Base-by-base conservation (phyloP, 768 basidiomycete species). In the Trametes maxima region DNA sequence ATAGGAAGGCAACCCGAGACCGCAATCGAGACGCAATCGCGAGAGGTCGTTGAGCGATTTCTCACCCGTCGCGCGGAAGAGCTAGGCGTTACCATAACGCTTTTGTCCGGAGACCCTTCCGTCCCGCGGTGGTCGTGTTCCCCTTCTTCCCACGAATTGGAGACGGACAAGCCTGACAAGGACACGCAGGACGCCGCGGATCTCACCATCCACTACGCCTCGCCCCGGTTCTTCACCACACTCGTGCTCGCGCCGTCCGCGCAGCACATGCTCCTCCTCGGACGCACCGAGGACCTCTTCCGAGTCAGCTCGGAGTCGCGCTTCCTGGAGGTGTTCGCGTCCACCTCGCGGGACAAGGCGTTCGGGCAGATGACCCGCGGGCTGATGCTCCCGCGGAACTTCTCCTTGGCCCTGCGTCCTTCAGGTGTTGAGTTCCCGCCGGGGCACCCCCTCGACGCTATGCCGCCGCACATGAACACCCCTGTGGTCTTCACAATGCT, bases 201-300 rank as follows among this genome's bases (percentile, higher is more conserved):
- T 6, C 66, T 83, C n/a, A 73, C 68, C 1, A 77, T 84, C 47
- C 71, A 72, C 10, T 80, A 82, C 64, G 76, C 78, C 16, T 76
- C 82, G 1, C 74, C 80, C 2, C 75, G 76, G 14, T 71, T 85
- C 65, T 85, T 84, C 69, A 79, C 79, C 22, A 70, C 78, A 24
- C 68, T 86, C 39, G 72, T 83, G 16, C 69, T 75, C 54, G 67
- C 75, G 13, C 80, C 78, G 6, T 84, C 82, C 0, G 69, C 80
- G 2, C 65, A 71, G 24, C 79, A 81, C 60, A 77, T 79, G 1
- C 64, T 81, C 6, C 72, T 80, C 8, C 52, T 81, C 10, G 82
- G 77, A 7, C 51, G 42, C 35, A 50, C 62, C 4, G 69, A 72
- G 16, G 52, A 47, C 39, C 63, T 67, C 25, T 59, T 64, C 57